Evolutionary conservation across 495 filamentous ascomycete genomes (phyloP), one percentile per base, ranked within the genome.

Genomic region (Penicillium angulare): DNA sequence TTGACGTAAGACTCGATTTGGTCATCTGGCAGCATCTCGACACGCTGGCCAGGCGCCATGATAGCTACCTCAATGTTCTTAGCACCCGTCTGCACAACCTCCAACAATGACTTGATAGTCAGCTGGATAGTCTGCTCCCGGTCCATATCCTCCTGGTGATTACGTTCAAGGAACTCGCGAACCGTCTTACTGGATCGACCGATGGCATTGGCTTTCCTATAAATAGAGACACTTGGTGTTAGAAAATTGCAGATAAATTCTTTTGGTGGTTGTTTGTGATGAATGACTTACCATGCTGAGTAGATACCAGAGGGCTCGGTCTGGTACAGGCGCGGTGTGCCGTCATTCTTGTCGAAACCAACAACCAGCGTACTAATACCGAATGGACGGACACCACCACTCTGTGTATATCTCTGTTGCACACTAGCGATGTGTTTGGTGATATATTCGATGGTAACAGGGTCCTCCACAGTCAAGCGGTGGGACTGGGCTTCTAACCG

Each of bases 61-160:
- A 98, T 87, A 24, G 93, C 93, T 58, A 98, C 96, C 75, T 98
- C 93, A 63, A 98, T 98, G 70, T 98, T 98, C 83, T 98, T 98
- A 22, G 93, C 95, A 41, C 93, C 93, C 12, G 93, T 98, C 67
- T 98, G 93, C 50, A 98, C 93, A 43, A 98, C 93, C 75, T 98
- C 93, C 56, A 98, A 76, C 55, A 98, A 79, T 35, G 92, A 97
- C 80, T 97, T 97, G 77, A 97, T 91, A 15, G 93, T 90, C 57
- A 98, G 78, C 68, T 93, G 90, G 69, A 98, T 91, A n/a, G 93
- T 97, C 53, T 89, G 86, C 72, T 96, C 90, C 43, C 91, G 82
- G 67, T 96, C 88, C 92, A 97, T 96, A 33, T 89, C 91, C 53
- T 89, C 86, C 75, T 96, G 93, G 77, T 98, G 95, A 73, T 98